A percentile compares a stretch with the other conserved stretches of the same genome.
These are phyloP conservation scores for Fusarium ramigenum DNA, from an alignment of 2,329 filamentous ascomycete genomes.

Conservation along the genomic window DNA sequence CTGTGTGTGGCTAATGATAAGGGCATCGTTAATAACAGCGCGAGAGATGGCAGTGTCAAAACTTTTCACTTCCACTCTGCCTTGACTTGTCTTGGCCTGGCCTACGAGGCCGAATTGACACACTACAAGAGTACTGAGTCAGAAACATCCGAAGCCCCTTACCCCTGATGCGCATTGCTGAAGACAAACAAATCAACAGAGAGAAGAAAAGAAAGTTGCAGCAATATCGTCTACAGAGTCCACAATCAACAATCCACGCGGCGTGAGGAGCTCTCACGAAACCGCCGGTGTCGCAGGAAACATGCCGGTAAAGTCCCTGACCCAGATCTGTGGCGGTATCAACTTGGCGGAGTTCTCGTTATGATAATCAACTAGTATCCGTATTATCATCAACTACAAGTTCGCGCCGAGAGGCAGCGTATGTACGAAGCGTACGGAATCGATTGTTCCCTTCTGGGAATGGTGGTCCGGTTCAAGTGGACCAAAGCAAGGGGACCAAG, in stretches of 20 bases:
- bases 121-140: conserved; percentile 1
- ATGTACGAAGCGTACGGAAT: background rate
- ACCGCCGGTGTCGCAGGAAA: conserved; percentile 21
- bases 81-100: background rate
- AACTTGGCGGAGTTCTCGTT: conserved; percentile 1
- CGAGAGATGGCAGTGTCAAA: conserved; percentile 5
- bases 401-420: background rate
- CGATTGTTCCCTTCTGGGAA: conserved; percentile 1
- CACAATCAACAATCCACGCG: background rate
- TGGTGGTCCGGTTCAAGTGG: conserved; percentile 12
- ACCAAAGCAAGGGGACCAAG: conserved; percentile 1
- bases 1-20: conserved; percentile 16
- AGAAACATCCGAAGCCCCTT: background rate
- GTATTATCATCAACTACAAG: background rate
- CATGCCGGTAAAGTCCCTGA: background rate
- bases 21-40: background rate
- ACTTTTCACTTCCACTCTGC: background rate
- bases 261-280: conserved; percentile 11
- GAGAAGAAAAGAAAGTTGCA: background rate
- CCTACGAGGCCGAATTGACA: background rate
- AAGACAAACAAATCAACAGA: conserved; percentile 13
- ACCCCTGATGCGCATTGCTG: conserved; percentile 12
- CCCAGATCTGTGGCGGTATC: conserved; percentile 19
- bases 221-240: background rate
- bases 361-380: background rate